Evolutionary conservation across 2,329 filamentous ascomycete species (phyloP).

Genomic region (Ophiognomonia clavigignenti-juglandacearum): DNA sequence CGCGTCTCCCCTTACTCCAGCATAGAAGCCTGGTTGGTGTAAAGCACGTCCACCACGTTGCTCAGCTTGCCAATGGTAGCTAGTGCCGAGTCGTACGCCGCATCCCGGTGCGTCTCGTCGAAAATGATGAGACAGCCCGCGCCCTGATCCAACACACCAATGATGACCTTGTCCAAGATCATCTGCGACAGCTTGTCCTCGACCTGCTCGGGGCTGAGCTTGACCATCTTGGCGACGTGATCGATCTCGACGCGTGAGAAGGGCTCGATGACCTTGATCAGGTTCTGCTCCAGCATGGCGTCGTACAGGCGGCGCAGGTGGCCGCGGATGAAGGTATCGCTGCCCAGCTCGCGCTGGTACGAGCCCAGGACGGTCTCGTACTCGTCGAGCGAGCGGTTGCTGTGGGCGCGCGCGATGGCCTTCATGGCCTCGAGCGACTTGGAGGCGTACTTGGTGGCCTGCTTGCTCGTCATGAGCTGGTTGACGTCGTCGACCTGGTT

Average conservation of each 20-base stretch:
- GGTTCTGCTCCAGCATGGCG: conserved; percentile 97
- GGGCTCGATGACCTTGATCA: conserved; percentile 99
- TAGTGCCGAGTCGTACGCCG: conserved; percentile 89
- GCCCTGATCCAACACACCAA: conserved; percentile 94
- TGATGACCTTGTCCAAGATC: conserved; percentile 99
- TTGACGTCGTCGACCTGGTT: conserved; percentile 96
- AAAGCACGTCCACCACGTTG: conserved; percentile 94
- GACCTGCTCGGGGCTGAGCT: conserved; percentile 90
- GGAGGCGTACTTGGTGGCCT: conserved; percentile 92
- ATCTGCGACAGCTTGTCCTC: conserved; percentile 98
- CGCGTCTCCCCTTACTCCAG: conserved; percentile 61
- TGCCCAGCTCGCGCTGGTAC: conserved; percentile 90
- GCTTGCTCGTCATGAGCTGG: conserved; percentile 89
- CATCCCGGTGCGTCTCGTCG: conserved; percentile 89
- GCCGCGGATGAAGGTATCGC: conserved; percentile 93
- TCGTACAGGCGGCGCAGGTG: conserved; percentile 95
- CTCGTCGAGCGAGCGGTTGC: conserved; percentile 92
- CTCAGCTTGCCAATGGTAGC: conserved; percentile 95
- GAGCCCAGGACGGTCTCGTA: conserved; percentile 89
- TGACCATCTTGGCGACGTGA: conserved; percentile 96
- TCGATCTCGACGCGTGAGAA: conserved; percentile 96
- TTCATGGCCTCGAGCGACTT: conserved; percentile 99
- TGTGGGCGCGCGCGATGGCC: conserved; percentile 91
- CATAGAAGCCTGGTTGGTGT: conserved; percentile 94
- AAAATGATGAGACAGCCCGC: conserved; percentile 97